phyloP scores from a whole-genome alignment of 805 yeast genomes.

The Candida chauliodis region DNA sequence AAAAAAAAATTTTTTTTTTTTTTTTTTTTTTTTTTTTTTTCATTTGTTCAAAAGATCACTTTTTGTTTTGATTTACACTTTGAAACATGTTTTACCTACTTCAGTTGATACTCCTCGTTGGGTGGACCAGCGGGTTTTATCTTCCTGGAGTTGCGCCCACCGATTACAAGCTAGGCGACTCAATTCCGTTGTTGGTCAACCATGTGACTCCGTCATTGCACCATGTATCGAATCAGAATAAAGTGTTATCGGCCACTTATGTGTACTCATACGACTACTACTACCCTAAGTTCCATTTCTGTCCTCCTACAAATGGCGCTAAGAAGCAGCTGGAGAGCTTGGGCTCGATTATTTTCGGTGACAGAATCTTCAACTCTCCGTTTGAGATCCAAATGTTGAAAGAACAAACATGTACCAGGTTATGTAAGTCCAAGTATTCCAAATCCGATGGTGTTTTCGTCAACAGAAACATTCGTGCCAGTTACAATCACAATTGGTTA shows the following conservation, averaged over 20 bases:
- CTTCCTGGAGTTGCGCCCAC: slow-evolving; percentile 97
- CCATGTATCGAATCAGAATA: slow-evolving; percentile 22
- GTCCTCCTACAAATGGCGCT: slow-evolving; percentile 67
- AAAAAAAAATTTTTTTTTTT: neutral
- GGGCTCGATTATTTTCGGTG: slow-evolving; percentile 93
- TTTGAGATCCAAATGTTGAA: slow-evolving; percentile 76
- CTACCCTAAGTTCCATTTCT: slow-evolving; percentile 77
- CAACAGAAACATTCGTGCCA: slow-evolving; percentile 73
- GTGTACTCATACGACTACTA: slow-evolving; percentile 81
- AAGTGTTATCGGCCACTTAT: slow-evolving; percentile 46
- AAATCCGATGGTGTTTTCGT: slow-evolving; percentile 71
- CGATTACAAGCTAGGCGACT: slow-evolving; percentile 70
- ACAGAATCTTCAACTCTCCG: slow-evolving; percentile 91
- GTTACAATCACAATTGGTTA: slow-evolving; percentile 88
- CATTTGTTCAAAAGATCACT: slow-evolving; percentile 8
- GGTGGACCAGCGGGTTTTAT: slow-evolving; percentile 58
- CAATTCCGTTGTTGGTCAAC: slow-evolving; percentile 77
- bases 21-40: neutral
- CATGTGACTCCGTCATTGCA: slow-evolving; percentile 79
- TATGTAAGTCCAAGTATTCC: slow-evolving; percentile 63
- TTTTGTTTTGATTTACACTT: slow-evolving; percentile 9
- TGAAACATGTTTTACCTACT: too few relatives aligned
- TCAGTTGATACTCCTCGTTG: slow-evolving; percentile 16
- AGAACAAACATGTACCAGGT: slow-evolving; percentile 59
- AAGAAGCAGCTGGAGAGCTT: slow-evolving; percentile 80